phyloP scores from a whole-genome alignment of 257 asterid genomes.

The Solanum clarkiae region DNA sequence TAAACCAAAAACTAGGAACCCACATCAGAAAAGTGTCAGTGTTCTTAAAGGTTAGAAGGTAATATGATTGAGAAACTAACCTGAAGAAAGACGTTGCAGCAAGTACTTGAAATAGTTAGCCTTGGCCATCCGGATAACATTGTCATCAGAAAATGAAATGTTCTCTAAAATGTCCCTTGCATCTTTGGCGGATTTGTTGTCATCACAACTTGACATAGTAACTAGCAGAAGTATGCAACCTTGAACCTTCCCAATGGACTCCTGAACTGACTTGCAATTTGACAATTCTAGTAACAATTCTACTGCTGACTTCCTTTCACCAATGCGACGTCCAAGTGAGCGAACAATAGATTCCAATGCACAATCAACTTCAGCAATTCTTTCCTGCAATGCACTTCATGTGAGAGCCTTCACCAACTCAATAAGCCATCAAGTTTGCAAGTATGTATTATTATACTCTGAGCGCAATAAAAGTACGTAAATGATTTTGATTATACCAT shows the following conservation, averaged over 20 bases:
- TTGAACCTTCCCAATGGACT: conserved; percentile 42
- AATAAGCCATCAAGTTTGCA: background rate
- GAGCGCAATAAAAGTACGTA: background rate
- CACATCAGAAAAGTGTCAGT: background rate
- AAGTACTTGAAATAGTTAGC: conserved; percentile 45
- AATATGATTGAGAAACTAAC: conserved; percentile 7
- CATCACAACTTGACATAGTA: conserved; percentile 39
- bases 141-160: conserved; percentile 55
- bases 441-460: background rate
- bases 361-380: conserved; percentile 27
- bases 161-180: conserved; percentile 42
- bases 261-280: conserved; percentile 26
- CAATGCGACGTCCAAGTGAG: conserved; percentile 46
- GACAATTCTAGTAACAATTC: conserved; percentile 43
- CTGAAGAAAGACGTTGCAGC: conserved; percentile 49
- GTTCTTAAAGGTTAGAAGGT: background rate
- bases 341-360: conserved; percentile 38
- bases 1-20: background rate
- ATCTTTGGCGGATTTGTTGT: conserved; percentile 39
- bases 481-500: background rate
- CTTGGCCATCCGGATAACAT: conserved; percentile 52
- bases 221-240: conserved; percentile 57
- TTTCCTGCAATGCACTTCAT: conserved; percentile 33
- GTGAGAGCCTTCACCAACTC: background rate
- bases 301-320: conserved; percentile 47